These are phyloP conservation scores for Penicillium diatomitis DNA, from an alignment of 495 filamentous ascomycete genomes.

Conservation along the genomic window DNA sequence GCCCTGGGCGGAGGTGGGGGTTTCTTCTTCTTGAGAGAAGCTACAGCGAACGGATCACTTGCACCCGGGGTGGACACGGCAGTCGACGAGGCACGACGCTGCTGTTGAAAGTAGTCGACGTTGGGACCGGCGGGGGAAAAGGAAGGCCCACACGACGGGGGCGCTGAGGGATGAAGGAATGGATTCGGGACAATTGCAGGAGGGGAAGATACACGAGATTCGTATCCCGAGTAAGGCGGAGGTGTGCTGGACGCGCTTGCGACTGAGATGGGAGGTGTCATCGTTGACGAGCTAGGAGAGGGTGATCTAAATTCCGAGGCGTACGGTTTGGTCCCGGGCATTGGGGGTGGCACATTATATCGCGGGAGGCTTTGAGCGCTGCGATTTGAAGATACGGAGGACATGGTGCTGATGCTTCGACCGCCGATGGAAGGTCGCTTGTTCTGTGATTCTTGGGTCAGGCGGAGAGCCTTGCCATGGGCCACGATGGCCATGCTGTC, in stretches of 20 bases:
- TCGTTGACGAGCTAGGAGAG: conserved; percentile 12
- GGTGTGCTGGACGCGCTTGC: conserved; percentile 16
- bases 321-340: conserved; percentile 12
- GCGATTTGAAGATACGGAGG: conserved; percentile 3
- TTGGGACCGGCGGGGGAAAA: conserved; percentile 22
- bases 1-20: conserved; percentile 56
- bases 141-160: conserved; percentile 9
- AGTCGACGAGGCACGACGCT: conserved; percentile 23
- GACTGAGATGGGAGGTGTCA: conserved; percentile 11
- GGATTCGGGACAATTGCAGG: conserved; percentile 3
- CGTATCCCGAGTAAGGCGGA: conserved; percentile 14
- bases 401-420: conserved; percentile 9
- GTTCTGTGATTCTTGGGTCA: conserved; percentile 32
- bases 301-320: conserved; percentile 6
- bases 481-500: conserved; percentile 65
- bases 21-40: conserved; percentile 48
- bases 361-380: conserved; percentile 5
- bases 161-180: conserved; percentile 1
- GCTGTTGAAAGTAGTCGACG: conserved; percentile 45
- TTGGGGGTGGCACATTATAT: conserved; percentile 13
- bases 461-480: conserved; percentile 64
- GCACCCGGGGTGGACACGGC: conserved; percentile 8
- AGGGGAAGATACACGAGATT: conserved; percentile 9
- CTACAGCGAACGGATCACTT: conserved; percentile 10
- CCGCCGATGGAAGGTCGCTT: conserved; percentile 19